Percentiles rank a stretch among this genome's conserved stretches.
Conservation (phyloP, 2,329 filamentous ascomycete species). For the Exophiala sp. region DNA sequence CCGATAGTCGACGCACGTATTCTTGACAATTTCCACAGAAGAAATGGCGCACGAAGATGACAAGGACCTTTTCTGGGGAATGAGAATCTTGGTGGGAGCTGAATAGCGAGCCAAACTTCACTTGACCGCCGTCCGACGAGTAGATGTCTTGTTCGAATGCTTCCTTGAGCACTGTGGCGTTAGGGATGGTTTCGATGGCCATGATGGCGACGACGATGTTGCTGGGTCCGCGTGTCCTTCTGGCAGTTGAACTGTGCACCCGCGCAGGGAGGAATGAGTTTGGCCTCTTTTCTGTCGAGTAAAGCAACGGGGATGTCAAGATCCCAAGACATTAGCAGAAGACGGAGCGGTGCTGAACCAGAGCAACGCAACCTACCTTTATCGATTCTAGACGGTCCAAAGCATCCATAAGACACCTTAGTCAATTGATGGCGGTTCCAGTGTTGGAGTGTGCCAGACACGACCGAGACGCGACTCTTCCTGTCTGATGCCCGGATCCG, state of each 20-base stretch:
- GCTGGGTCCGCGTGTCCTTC: too few species aligned
- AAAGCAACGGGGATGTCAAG: too few species aligned
- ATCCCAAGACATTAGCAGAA: too few species aligned
- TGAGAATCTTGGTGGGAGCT: conserved; percentile 12
- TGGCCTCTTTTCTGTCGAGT: too few species aligned
- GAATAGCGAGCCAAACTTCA: conserved; percentile 22
- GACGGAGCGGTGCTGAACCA: too few species aligned
- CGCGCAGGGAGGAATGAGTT: too few species aligned
- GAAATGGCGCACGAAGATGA: conserved; percentile 73
- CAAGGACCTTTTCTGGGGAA: conserved; percentile 47
- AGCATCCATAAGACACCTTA: too few species aligned
- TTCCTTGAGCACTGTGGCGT: conserved; percentile 8
- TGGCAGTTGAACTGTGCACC: too few species aligned
- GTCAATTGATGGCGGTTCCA: neutral
- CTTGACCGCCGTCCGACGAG: conserved; percentile 15
- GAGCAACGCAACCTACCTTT: neutral
- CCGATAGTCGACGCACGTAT: conserved; percentile 59
- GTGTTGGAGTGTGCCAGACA: neutral
- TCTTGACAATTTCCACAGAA: conserved; percentile 79
- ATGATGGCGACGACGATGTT: conserved; percentile 1
- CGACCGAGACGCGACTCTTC: conserved; percentile 2
- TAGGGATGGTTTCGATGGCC: conserved; percentile 12
- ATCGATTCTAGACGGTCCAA: neutral
- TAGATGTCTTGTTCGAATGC: conserved; percentile 23
- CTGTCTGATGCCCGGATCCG: conserved; percentile 12